phyloP scores from a whole-genome alignment of 2,329 filamentous ascomycete genomes.

The Penicillium sclerotigenum region DNA sequence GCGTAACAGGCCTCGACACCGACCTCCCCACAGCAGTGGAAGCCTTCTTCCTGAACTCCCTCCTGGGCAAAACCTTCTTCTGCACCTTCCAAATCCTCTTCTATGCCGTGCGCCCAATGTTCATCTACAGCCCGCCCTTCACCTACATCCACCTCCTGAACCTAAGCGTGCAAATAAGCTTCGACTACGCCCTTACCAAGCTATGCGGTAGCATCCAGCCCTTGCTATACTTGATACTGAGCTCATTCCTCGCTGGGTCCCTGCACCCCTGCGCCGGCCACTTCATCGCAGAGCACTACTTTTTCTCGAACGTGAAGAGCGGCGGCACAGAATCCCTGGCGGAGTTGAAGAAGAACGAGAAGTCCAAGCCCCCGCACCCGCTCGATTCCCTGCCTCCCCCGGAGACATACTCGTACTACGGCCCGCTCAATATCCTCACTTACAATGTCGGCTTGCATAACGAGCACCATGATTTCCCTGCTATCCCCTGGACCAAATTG shows the following conservation, averaged over 20 bases:
- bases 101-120: slow-evolving; percentile 94
- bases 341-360: slow-evolving; percentile 43
- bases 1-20: slow-evolving; percentile 92
- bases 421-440: slow-evolving; percentile 82
- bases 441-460: slow-evolving; percentile 99
- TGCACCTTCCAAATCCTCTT: slow-evolving; percentile 99
- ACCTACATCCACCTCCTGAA: slow-evolving; percentile 83
- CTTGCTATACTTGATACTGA: slow-evolving; percentile 78
- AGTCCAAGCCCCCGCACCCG: slow-evolving; percentile 46
- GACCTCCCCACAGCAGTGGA: slow-evolving; percentile 91
- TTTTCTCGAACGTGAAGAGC: slow-evolving; percentile 50
- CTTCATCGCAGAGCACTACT: slow-evolving; percentile 97
- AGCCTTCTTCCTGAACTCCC: slow-evolving; percentile 84
- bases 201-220: slow-evolving; percentile 56
- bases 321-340: slow-evolving; percentile 51
- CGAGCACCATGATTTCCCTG: slow-evolving; percentile 98
- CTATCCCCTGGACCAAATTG: slow-evolving; percentile 88
- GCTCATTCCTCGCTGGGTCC: slow-evolving; percentile 88
- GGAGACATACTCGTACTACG: slow-evolving; percentile 97
- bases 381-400: slow-evolving; percentile 66
- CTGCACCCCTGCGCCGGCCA: slow-evolving; percentile 93
- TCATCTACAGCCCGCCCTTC: slow-evolving; percentile 84
- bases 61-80: slow-evolving; percentile 97
- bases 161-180: slow-evolving; percentile 69
- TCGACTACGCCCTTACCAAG: slow-evolving; percentile 69